Conservation (phyloP, 805 yeast species). For the Cyberlindnera galapagoensis region DNA sequence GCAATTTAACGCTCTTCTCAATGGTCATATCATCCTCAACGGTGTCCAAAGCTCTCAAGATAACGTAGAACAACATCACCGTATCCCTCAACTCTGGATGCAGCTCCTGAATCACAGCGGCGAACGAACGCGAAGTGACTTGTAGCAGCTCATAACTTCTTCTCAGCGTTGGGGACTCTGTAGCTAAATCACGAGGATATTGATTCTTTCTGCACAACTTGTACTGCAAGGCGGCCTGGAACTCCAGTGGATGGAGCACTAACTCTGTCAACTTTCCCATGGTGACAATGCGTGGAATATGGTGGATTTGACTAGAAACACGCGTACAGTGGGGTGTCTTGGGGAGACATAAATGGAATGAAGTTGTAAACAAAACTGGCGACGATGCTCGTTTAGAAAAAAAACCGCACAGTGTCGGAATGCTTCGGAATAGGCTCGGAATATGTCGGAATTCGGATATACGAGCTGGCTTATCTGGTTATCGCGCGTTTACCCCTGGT, state of each 20-base stretch:
- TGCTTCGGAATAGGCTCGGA: background rate
- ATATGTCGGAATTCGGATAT: background rate
- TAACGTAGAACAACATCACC: conserved; percentile 76
- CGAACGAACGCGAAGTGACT: conserved; percentile 82
- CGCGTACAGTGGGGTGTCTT: too few relatives aligned
- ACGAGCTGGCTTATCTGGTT: background rate
- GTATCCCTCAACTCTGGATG: conserved; percentile 84
- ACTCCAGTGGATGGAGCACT: conserved; percentile 11
- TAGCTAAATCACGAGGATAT: conserved; percentile 29
- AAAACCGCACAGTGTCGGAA: background rate
- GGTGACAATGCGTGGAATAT: too few relatives aligned
- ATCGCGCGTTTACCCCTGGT: background rate
- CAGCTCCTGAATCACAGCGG: conserved; percentile 86
- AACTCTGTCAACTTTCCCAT: conserved; percentile 12
- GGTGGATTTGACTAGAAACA: too few relatives aligned
- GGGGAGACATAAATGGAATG: too few relatives aligned
- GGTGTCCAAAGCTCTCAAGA: conserved; percentile 89
- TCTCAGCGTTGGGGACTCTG: conserved; percentile 38
- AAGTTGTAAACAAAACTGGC: background rate
- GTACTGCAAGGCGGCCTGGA: conserved; percentile 15
- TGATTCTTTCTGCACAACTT: conserved; percentile 34
- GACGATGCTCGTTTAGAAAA: background rate
- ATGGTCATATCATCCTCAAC: conserved; percentile 94
- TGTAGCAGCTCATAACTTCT: conserved; percentile 65
- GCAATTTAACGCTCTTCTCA: conserved; percentile 63